Conservation (phyloP, 306 rosid species). For the Carpinus fangiana region DNA sequence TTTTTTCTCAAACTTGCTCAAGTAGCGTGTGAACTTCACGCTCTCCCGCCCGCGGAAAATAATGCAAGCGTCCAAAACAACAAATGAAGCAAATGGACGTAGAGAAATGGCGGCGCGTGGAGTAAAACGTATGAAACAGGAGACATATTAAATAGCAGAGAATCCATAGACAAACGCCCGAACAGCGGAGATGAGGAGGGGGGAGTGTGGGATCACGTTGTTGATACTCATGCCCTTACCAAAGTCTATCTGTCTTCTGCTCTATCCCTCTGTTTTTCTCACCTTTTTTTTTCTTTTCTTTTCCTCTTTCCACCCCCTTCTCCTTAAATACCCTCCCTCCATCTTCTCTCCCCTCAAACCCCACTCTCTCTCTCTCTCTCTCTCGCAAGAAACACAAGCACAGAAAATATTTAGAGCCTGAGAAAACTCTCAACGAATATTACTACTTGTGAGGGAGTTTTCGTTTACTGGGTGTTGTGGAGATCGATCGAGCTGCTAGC, state of each 20-base stretch:
- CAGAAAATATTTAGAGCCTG: too few relatives aligned
- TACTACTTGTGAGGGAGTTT: too few relatives aligned
- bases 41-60: neutral
- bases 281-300: slow-evolving; percentile 3
- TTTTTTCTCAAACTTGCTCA: neutral
- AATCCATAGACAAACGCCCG: slow-evolving; percentile 6
- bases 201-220: slow-evolving; percentile 48
- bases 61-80: neutral
- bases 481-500: neutral
- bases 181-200: neutral
- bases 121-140: neutral
- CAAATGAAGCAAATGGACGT: too few relatives aligned
- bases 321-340: slow-evolving; percentile 28
- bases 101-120: slow-evolving; percentile 15
- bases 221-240: slow-evolving; percentile 34
- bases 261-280: slow-evolving; percentile 43
- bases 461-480: neutral
- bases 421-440: too few relatives aligned
- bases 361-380: neutral
- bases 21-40: neutral
- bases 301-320: neutral
- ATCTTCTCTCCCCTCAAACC: slow-evolving; percentile 16
- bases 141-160: neutral
- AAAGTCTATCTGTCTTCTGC: slow-evolving; percentile 56
- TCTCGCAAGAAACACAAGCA: too few relatives aligned